A percentile compares a stretch with the other conserved stretches of the same genome.
Conservation (phyloP, 139 green algal species). For the Chlamydomonas eustigma region DNA sequence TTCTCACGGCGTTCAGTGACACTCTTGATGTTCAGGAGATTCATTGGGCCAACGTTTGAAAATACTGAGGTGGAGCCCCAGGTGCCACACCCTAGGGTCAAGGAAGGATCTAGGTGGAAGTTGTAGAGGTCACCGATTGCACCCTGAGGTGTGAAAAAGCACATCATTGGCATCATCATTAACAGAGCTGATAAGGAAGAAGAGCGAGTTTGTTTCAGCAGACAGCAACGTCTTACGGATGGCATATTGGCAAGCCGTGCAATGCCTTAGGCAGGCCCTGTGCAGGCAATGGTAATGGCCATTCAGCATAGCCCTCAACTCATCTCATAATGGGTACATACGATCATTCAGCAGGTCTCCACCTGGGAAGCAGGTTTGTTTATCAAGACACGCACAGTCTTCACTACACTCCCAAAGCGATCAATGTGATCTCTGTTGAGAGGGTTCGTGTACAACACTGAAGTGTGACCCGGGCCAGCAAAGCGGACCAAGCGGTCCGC, state of each 20-base stretch:
- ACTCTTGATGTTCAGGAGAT: slow-evolving; percentile 71
- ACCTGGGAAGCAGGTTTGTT: slow-evolving; percentile 56
- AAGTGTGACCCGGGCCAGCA: slow-evolving; percentile 49
- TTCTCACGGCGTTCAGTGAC: slow-evolving; percentile 59
- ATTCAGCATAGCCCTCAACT: no score
- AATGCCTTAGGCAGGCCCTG: no score
- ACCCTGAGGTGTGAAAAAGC: neutral
- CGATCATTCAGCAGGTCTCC: no score
- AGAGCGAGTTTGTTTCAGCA: no score
- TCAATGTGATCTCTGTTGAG: slow-evolving; percentile 51
- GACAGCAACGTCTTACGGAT: no score
- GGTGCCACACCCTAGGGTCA: slow-evolving; percentile 65
- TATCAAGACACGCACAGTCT: slow-evolving; percentile 65
- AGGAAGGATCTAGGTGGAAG: slow-evolving; percentile 68
- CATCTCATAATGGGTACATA: no score
- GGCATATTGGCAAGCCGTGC: no score
- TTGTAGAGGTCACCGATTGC: slow-evolving; percentile 66
- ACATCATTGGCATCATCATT: neutral
- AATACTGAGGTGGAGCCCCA: slow-evolving; percentile 61
- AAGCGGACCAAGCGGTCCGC: slow-evolving; percentile 51
- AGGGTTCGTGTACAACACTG: slow-evolving; percentile 58
- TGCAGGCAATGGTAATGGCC: no score
- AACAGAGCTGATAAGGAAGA: no score
- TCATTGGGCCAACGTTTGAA: slow-evolving; percentile 58
- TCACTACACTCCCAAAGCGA: slow-evolving; percentile 36